These are phyloP conservation scores for Staphylotrichum longicolle DNA, from an alignment of 495 filamentous ascomycete genomes.

Conservation along the genomic window DNA sequence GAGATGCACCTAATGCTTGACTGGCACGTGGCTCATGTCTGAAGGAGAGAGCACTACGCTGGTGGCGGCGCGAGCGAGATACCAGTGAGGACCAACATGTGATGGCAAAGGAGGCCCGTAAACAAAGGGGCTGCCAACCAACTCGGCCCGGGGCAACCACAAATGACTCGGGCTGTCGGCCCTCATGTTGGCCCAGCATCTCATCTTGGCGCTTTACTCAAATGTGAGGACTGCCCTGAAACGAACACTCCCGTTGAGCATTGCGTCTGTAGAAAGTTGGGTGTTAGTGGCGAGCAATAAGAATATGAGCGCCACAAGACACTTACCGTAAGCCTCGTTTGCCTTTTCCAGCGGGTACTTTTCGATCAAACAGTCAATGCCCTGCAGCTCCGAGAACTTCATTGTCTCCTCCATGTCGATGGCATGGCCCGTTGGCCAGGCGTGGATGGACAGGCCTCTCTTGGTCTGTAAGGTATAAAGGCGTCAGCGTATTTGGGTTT, in stretches of 20 bases:
- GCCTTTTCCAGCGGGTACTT: conserved; percentile 58
- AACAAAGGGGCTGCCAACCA: too few species aligned
- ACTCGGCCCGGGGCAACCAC: too few species aligned
- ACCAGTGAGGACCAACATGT: too few species aligned
- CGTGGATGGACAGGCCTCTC: conserved; percentile 47
- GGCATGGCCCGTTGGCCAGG: conserved; percentile 64
- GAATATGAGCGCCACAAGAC: too few species aligned
- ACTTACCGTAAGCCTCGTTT: conserved; percentile 48
- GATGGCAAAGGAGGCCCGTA: too few species aligned
- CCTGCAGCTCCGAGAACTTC: conserved; percentile 55
- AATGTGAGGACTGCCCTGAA: conserved; percentile 20
- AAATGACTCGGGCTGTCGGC: too few species aligned
- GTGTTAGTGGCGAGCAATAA: neutral
- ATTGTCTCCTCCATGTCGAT: conserved; percentile 66
- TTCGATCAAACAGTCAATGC: conserved; percentile 62
- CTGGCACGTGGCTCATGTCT: too few species aligned
- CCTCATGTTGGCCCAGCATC: too few species aligned
- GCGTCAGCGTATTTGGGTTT: neutral
- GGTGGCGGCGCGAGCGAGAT: too few species aligned
- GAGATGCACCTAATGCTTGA: too few species aligned
- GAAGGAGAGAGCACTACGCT: too few species aligned
- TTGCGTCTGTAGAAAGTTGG: conserved; percentile 5
- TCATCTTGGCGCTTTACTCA: neutral
- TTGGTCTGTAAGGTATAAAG: conserved; percentile 6
- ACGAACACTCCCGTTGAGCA: conserved; percentile 18